Percentiles rank a stretch among this genome's conserved stretches.
phyloP scores from a whole-genome alignment of 2,329 filamentous ascomycete genomes.

The Lomentospora prolificans region DNA sequence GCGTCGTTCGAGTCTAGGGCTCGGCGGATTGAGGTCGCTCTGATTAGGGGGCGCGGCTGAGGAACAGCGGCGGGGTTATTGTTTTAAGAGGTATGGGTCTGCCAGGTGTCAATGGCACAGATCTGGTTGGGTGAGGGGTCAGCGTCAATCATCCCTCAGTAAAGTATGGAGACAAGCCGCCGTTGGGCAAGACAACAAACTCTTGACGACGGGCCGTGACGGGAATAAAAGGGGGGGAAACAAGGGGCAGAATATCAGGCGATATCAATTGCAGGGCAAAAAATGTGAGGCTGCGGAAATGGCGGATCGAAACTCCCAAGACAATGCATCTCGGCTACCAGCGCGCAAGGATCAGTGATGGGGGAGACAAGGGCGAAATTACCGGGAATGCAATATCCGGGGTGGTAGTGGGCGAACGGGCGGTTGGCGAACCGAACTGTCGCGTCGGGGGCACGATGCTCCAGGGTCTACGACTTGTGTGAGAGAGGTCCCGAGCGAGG shows the following conservation, averaged over 20 bases:
- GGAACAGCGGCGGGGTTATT: background rate
- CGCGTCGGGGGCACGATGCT: background rate
- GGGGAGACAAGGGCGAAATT: background rate
- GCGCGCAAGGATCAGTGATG: background rate
- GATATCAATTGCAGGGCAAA: background rate
- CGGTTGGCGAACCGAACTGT: background rate
- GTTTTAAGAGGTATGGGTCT: background rate
- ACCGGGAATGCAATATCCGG: conserved; percentile 2
- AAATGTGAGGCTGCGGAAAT: background rate
- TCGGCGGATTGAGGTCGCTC: background rate
- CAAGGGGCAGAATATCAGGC: background rate
- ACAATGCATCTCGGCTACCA: background rate
- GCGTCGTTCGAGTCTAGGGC: background rate
- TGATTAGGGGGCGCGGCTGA: background rate
- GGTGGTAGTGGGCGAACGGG: background rate
- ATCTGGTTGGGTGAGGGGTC: background rate
- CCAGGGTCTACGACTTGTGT: background rate
- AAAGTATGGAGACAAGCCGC: background rate
- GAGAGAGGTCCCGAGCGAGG: background rate
- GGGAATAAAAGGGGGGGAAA: background rate
- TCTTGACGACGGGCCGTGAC: no score
- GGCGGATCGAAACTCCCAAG: background rate
- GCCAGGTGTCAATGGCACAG: background rate
- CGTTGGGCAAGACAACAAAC: no score
- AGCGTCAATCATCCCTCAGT: background rate